Percentiles rank a stretch among this genome's conserved stretches.
Evolutionary conservation across 1,284 basidiomycete species (phyloP).

Genomic region (Puccinia triticina): DNA sequence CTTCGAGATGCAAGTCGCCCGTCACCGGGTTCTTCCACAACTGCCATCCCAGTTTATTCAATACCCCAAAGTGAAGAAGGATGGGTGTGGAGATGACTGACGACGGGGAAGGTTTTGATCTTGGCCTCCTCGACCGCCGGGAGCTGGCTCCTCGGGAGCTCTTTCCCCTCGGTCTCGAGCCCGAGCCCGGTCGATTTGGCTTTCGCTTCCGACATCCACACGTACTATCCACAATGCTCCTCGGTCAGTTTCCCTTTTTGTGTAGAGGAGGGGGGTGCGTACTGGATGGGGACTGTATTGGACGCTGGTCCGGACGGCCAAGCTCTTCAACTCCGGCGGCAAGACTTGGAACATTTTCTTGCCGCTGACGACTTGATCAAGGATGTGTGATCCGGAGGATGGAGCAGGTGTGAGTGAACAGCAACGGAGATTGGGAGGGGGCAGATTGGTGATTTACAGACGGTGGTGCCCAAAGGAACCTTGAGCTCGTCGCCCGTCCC

Average conservation of each 20-base stretch:
- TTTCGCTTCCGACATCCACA: conserved; percentile 72
- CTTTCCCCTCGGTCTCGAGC: conserved; percentile 74
- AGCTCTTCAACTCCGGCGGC: conserved; percentile 72
- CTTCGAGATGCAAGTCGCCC: conserved; percentile 72
- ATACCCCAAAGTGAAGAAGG: neutral
- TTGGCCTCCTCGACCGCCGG: conserved; percentile 74
- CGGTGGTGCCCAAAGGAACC: conserved; percentile 84
- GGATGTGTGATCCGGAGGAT: neutral
- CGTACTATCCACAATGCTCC: conserved; percentile 19
- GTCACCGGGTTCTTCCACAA: conserved; percentile 84
- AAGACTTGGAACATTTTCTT: conserved; percentile 83
- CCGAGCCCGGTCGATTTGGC: conserved; percentile 75
- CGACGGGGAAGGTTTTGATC: conserved; percentile 72
- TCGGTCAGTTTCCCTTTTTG: neutral
- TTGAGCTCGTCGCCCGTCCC: conserved; percentile 78
- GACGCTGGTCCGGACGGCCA: conserved; percentile 76
- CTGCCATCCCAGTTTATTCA: conserved; percentile 60
- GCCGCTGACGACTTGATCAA: conserved; percentile 65
- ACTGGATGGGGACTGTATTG: conserved; percentile 63
- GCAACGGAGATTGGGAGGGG: neutral
- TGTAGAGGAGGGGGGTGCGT: conserved; percentile 14
- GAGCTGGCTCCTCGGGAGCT: conserved; percentile 69
- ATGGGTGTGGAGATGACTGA: conserved; percentile 60
- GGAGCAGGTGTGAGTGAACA: neutral
- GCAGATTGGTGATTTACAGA: conserved; percentile 66